Evolutionary conservation across 1,139 yeast genomes (phyloP), one percentile per base, ranked within the genome.

Genomic region (Pneumocystis wakefieldiae): DNA sequence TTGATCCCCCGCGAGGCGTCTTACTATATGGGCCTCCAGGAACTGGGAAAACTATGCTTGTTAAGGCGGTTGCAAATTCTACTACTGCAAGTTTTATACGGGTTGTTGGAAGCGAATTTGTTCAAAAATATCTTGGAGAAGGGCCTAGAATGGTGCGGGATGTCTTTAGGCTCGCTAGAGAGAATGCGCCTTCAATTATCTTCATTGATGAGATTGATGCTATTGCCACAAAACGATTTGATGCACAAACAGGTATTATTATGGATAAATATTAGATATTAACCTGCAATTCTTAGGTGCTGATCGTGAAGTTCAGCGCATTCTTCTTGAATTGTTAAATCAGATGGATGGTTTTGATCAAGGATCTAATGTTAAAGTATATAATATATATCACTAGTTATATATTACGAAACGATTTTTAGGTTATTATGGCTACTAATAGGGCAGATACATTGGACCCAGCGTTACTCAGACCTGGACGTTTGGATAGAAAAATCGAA

Each of bases 321-420:
- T 92, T 70, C 80, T 94, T 75, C 85, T 94, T 73, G 99, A 94
- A 76, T 80, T 94, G 73, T 82, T 94, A 73, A 94, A 95, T 72
- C 99, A 94, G 77, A 92, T 94, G 97, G 99, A 94, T 76, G 99
- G 99, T 63, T 94, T 94, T 71, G 98, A 94, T 74, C 98, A 94
- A 77, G 79, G 87, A 2, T 85, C 96, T 10, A 91, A 91, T 67
- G 98, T 94, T 64, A 92, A 92, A 77, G 59, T 60, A 42, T 57
- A 17, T 12, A 35, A 57, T 39, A 19, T 24, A 60, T n/a, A 29
- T 19, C 2, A 2, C 10, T 60, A 29, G 7, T 38, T 19, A 24
- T 35, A 17, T 8, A n/a, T 38, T 29, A 42, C 3, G 36, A 19
- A 10, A 7, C 57, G 5, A 36, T 60, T 6, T 3, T 17, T 48